Conservation (phyloP, 331 rosid genomes). For the Pyracantha coccinea region DNA sequence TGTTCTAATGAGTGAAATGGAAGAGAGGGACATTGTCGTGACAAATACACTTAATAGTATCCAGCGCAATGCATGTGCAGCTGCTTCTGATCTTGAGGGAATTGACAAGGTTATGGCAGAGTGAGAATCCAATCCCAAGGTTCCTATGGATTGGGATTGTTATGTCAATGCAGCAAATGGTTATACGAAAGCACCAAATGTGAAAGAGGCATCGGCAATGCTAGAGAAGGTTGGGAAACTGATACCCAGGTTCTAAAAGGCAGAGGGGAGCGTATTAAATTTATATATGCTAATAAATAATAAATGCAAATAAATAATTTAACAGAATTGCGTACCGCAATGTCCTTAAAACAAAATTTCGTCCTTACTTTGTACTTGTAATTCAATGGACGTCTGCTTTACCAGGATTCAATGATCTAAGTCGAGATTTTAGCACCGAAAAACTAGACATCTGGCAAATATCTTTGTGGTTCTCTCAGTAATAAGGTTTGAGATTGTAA, state of each 20-base stretch:
- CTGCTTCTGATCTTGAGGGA: constrained; percentile 13
- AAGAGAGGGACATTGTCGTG: background rate
- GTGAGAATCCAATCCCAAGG: constrained; percentile 4
- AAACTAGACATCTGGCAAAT: too few species aligned
- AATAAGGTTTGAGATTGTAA: too few species aligned
- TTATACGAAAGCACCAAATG: constrained; percentile 7
- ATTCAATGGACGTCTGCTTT: too few species aligned
- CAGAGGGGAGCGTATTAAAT: background rate
- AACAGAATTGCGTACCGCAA: too few species aligned
- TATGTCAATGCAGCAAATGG: constrained; percentile 14
- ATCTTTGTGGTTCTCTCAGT: too few species aligned
- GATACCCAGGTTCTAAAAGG: background rate
- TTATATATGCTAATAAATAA: too few species aligned
- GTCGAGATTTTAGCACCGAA: too few species aligned
- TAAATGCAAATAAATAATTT: too few species aligned
- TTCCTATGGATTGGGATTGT: background rate
- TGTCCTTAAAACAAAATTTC: too few species aligned
- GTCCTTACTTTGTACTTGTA: too few species aligned
- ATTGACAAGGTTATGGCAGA: constrained; percentile 4
- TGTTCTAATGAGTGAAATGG: constrained; percentile 19
- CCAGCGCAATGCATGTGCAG: constrained; percentile 11
- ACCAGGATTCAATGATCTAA: too few species aligned
- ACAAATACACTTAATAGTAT: constrained; percentile 9
- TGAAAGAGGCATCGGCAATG: constrained; percentile 19
- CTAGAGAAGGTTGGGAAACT: constrained; percentile 20